Evolutionary conservation across 1,284 basidiomycete species (phyloP), one percentile per base, ranked within the genome.

Genomic region (Coniferiporia weirii): DNA sequence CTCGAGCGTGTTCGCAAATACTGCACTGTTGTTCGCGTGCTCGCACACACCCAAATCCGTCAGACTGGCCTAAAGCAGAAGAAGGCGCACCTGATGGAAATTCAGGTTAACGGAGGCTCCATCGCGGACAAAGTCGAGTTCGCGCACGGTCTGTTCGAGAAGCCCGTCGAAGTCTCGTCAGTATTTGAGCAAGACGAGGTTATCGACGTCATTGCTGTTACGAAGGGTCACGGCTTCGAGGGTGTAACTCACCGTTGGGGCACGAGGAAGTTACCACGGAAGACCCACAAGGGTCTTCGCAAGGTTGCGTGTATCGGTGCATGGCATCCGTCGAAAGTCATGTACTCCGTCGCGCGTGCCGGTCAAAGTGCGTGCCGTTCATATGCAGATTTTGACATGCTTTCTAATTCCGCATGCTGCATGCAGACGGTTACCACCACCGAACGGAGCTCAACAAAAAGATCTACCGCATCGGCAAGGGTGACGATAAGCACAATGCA

Each of bases 21-120:
- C 85, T 98, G 95, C 85, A 94, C 96, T 61, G 95, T 99, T 69
- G 97, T 99, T 75, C 95, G 97, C 80, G 93, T 99, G 67, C 92
- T 99, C 67, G 96, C 95, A 66, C 95, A 98, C 87, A 98, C 96
- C 70, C 97, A 96, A 78, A 93, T 98, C 76, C 87, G 91, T 80
- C 95, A 97, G 86, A 99, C 97, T 45, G 93, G 95, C 71, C 88
- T 99, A 69, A 85, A 84, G 71, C 97, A 99, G 82, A 99, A 99
- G 93, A 99, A 96, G 85, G 96, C 96, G 43, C 96, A 99, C 80
- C 84, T 99, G 57, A 98, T 98, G 95, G 97, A 99, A 83, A 96
- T 99, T 75, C 96, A 99, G 79, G 87, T 99, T 72, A 99, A 99
- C 80, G 97, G 97, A 77, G 97, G 97, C 64, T 92, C 91, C 47